A percentile compares a stretch with the other conserved stretches of the same genome.
Evolutionary conservation across 192 early-diverging fungal genomes (phyloP).

Genomic region (Backusella psychrophila): DNA sequence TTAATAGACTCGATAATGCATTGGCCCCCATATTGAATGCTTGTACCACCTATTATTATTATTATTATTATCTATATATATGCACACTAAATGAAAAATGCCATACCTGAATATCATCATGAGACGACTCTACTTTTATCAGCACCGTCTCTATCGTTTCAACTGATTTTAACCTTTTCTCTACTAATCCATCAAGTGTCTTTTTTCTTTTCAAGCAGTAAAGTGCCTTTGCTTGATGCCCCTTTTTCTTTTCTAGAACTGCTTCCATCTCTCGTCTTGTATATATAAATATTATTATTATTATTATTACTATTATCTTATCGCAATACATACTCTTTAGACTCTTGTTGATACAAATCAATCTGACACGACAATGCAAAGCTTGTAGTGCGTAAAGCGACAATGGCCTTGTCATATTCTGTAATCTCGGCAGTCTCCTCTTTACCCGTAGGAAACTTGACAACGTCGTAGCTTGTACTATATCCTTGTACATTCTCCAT

Average conservation of each 20-base stretch:
- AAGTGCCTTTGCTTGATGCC: slow-evolving; percentile 52
- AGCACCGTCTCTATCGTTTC: slow-evolving; percentile 61
- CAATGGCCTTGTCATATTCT: slow-evolving; percentile 53
- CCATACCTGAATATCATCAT: slow-evolving; percentile 52
- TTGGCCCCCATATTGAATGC: slow-evolving; percentile 52
- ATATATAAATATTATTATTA: neutral
- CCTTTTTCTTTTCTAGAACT: neutral
- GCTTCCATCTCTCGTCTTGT: neutral
- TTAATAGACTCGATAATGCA: slow-evolving; percentile 51
- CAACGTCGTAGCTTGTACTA: neutral
- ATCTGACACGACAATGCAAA: slow-evolving; percentile 52
- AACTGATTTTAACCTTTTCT: slow-evolving; percentile 54
- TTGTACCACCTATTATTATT: neutral
- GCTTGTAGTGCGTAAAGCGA: slow-evolving; percentile 53
- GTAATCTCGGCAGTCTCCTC: slow-evolving; percentile 38
- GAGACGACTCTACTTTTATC: slow-evolving; percentile 58
- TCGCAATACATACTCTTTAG: slow-evolving; percentile 38
- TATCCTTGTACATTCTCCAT: slow-evolving; percentile 21
- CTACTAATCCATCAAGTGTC: slow-evolving; percentile 49
- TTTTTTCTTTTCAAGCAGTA: slow-evolving; percentile 55
- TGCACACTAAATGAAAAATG: too few relatives aligned
- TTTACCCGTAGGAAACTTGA: slow-evolving; percentile 16
- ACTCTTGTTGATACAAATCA: slow-evolving; percentile 50
- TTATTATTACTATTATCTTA: neutral
- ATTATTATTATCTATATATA: too few relatives aligned